These are phyloP conservation scores for Dendrocalamus sinicus DNA, from an alignment of 176 grass and related monocot genomes.

Conservation along the genomic window DNA sequence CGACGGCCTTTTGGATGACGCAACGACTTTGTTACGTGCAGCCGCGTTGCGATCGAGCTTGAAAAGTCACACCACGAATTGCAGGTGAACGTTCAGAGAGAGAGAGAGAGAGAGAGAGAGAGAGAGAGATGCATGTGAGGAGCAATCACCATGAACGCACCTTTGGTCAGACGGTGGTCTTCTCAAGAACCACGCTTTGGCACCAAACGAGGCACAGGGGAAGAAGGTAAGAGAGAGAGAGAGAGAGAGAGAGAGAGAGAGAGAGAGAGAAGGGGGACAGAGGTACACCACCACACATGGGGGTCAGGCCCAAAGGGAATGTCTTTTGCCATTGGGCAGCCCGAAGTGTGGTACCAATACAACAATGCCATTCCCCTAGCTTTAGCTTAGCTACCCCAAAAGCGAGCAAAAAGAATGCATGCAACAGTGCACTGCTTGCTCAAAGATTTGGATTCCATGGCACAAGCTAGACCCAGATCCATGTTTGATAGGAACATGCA, in stretches of 20 bases:
- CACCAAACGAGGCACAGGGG: constrained; percentile 38
- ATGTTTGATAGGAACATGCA: not conserved
- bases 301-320: constrained; percentile 58
- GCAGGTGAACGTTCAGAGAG: not conserved
- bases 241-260: not conserved
- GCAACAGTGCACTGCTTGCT: not conserved
- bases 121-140: constrained; percentile 42
- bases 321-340: constrained; percentile 59
- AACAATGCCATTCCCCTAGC: not conserved
- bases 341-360: constrained; percentile 34
- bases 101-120: not conserved
- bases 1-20: constrained; percentile 31
- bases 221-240: not conserved
- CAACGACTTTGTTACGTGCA: not conserved
- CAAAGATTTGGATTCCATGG: not conserved
- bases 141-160: constrained; percentile 36
- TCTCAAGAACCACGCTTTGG: constrained; percentile 75
- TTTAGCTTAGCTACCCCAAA: not conserved
- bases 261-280: constrained; percentile 17
- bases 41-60: not conserved
- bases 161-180: constrained; percentile 51
- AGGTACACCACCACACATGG: constrained; percentile 54
- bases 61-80: not conserved
- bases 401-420: not conserved
- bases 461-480: not conserved